These are phyloP conservation scores for Penicillium aurantiogriseum DNA, from an alignment of 2,329 filamentous ascomycete genomes.

Conservation along the genomic window DNA sequence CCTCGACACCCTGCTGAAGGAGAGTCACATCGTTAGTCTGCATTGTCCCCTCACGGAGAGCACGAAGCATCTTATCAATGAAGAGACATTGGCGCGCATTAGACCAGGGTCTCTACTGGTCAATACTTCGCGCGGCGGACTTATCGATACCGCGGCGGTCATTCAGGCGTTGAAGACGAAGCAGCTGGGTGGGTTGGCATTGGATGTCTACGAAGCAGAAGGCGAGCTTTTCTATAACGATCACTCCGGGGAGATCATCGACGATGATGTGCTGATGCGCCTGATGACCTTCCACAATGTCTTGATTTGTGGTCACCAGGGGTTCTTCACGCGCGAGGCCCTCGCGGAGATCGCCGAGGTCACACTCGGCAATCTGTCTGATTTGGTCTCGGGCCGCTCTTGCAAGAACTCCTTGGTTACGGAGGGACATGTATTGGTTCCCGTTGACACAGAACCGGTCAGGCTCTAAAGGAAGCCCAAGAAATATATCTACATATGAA, in stretches of 20 bases:
- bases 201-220: slow-evolving; percentile 69
- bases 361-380: slow-evolving; percentile 56
- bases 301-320: slow-evolving; percentile 66
- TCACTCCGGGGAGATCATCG: slow-evolving; percentile 62
- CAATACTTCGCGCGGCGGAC: slow-evolving; percentile 64
- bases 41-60: slow-evolving; percentile 64
- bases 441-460: slow-evolving; percentile 29
- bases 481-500: neutral
- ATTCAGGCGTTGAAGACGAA: slow-evolving; percentile 60
- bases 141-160: slow-evolving; percentile 61
- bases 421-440: slow-evolving; percentile 30
- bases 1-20: slow-evolving; percentile 55
- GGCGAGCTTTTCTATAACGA: slow-evolving; percentile 62
- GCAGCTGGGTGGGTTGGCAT: slow-evolving; percentile 61
- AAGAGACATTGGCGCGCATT: slow-evolving; percentile 53
- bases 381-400: slow-evolving; percentile 27
- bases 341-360: slow-evolving; percentile 62
- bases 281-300: slow-evolving; percentile 69
- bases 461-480: slow-evolving; percentile 20
- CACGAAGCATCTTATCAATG: slow-evolving; percentile 62
- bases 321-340: slow-evolving; percentile 67
- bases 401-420: slow-evolving; percentile 34
- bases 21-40: slow-evolving; percentile 62
- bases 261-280: slow-evolving; percentile 65
- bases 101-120: slow-evolving; percentile 62